A percentile compares a stretch with the other conserved stretches of the same genome.
Evolutionary conservation across 108 stramenopile species (phyloP).

Genomic region (Discostella stelligeroides): DNA sequence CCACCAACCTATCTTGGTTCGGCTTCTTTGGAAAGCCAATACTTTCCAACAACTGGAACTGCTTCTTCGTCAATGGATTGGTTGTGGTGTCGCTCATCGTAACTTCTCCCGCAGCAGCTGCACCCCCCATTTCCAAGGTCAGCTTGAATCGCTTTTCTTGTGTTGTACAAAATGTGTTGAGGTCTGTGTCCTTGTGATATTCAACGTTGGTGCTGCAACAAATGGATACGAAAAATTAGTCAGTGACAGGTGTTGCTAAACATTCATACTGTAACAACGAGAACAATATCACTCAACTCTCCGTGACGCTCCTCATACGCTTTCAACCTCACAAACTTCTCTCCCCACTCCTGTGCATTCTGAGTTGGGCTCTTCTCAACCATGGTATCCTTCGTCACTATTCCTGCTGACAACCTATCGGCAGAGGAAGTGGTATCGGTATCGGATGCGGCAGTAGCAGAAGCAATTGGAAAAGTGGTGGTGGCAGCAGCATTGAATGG

Average conservation of each 20-base stretch:
- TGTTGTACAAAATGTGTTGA: conserved; percentile 10
- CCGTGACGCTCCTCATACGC: background rate
- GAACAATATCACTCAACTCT: conserved; percentile 7
- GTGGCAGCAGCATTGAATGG: no score
- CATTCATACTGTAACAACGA: background rate
- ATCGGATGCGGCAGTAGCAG: no score
- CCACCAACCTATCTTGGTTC: conserved; percentile 9
- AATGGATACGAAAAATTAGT: background rate
- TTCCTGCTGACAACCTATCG: background rate
- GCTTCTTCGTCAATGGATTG: conserved; percentile 6
- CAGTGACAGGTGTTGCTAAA: background rate
- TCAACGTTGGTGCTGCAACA: background rate
- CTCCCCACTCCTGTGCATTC: background rate
- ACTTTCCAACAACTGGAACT: conserved; percentile 13
- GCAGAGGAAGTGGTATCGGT: no score
- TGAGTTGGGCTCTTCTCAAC: background rate
- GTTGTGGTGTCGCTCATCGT: conserved; percentile 4
- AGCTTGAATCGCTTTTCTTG: conserved; percentile 6
- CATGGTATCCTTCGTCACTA: no score
- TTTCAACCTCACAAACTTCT: conserved; percentile 10
- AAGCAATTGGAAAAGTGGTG: background rate
- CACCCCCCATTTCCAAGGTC: no score
- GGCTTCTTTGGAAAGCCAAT: conserved; percentile 4
- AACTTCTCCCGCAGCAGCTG: background rate
- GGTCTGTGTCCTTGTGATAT: conserved; percentile 3